Percentiles rank a stretch among this genome's conserved stretches.
phyloP scores from a whole-genome alignment of 2,329 filamentous ascomycete genomes.

The Apiospora koreana region DNA sequence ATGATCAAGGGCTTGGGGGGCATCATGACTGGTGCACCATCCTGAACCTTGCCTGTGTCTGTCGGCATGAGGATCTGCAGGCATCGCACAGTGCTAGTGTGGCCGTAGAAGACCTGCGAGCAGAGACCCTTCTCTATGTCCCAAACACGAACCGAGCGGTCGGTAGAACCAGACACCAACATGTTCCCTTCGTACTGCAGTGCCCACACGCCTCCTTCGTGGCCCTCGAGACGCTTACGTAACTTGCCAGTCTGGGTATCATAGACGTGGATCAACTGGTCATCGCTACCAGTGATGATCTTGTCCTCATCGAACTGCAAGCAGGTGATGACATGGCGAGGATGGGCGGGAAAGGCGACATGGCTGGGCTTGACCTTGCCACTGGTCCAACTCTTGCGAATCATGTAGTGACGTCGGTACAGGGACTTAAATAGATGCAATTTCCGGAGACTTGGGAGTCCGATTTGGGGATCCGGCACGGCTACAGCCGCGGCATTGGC shows the following conservation, averaged over 20 bases:
- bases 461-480: slow-evolving; percentile 79
- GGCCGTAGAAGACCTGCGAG: slow-evolving; percentile 94
- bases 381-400: slow-evolving; percentile 89
- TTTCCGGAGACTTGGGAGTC: slow-evolving; percentile 74
- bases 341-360: slow-evolving; percentile 94
- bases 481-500: slow-evolving; percentile 82
- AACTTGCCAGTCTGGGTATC: slow-evolving; percentile 92
- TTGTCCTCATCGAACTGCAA: slow-evolving; percentile 98
- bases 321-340: slow-evolving; percentile 95
- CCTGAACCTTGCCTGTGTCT: slow-evolving; percentile 68
- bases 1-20: slow-evolving; percentile 95
- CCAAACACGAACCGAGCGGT: slow-evolving; percentile 98
- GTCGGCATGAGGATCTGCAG: slow-evolving; percentile 91
- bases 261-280: slow-evolving; percentile 97
- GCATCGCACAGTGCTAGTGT: slow-evolving; percentile 95
- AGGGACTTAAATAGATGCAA: slow-evolving; percentile 96
- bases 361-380: slow-evolving; percentile 83
- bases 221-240: slow-evolving; percentile 81
- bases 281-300: slow-evolving; percentile 95
- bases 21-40: slow-evolving; percentile 82
- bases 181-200: slow-evolving; percentile 95
- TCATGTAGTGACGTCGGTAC: slow-evolving; percentile 89
- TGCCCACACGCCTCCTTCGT: slow-evolving; percentile 97
- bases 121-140: slow-evolving; percentile 92
- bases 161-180: slow-evolving; percentile 92